Base-by-base conservation (phyloP, 2,329 filamentous ascomycete genomes). In the Ilyonectria sp. region DNA sequence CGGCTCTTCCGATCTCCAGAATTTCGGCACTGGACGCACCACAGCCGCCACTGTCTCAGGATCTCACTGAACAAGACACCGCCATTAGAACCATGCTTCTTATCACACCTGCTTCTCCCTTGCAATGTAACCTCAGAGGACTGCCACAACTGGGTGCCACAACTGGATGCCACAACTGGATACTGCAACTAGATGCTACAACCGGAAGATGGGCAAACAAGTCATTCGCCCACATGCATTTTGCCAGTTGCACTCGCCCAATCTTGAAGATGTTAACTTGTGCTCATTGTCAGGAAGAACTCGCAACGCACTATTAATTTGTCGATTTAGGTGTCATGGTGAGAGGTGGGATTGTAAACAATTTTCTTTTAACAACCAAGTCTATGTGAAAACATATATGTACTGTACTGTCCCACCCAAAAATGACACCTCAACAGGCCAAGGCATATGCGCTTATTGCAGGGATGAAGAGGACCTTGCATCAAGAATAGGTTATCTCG, bases 1-100 rank as follows among this genome's bases (percentile, higher is more conserved):
- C 58, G 63, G 46, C 15, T 19, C 35, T 52, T 61, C 63, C 58
- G 58, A 66, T 61, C 63, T 65, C 35, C 10, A 23, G 21, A 21
- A 40, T n/a, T 17, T 17, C 46, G 40, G 26, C 6, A 29, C 33
- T 58, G 55, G 37, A 47, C 54, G 40, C 17, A 23, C 13, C n/a
- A 29, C n/a, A 44, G 19, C 8, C 43, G 19, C 8, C 43, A 15
- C 33, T 56, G 53, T 56, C 35, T 56, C 53, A 59, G 37, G 1
- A 15, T 35, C 29, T n/a, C 37, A 52, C 47, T 63, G 40, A n/a
- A 7, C 40, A 43, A 43, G 40, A 43, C 40, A 43, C 15, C 40
- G 2, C n/a, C 15, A 17, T 5, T 43, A 17, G 40, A 43, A n/a
- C 40, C 17, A 6, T n/a, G 40, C 17, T 19, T 43, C 40, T 17